phyloP scores from a whole-genome alignment of 192 early-diverging fungal genomes.

The Backusella westeae region DNA sequence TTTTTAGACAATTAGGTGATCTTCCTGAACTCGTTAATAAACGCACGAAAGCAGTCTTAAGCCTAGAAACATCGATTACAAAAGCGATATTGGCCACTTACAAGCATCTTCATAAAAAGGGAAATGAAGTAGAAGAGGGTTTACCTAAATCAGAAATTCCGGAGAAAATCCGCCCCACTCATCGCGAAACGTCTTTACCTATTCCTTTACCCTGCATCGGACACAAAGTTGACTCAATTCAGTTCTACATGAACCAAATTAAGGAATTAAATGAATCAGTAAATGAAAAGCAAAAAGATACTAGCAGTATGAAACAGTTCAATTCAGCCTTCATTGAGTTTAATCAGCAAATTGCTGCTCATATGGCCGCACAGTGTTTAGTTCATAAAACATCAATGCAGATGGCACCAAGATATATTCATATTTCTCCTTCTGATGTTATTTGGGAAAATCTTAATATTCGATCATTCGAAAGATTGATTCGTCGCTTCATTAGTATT shows the following conservation, averaged over 20 bases:
- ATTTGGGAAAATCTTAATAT: slow-evolving; percentile 81
- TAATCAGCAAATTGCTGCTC: slow-evolving; percentile 67
- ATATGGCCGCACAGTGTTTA: slow-evolving; percentile 71
- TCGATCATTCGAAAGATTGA: slow-evolving; percentile 44
- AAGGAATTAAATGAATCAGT: slow-evolving; percentile 48
- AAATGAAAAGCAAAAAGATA: slow-evolving; percentile 29
- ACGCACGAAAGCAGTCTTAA: slow-evolving; percentile 45
- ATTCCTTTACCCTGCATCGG: slow-evolving; percentile 48
- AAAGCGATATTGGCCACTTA: slow-evolving; percentile 42
- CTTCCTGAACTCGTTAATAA: slow-evolving; percentile 47
- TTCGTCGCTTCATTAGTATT: slow-evolving; percentile 56
- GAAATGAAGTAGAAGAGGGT: slow-evolving; percentile 17
- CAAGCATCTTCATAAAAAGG: slow-evolving; percentile 29
- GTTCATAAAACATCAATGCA: slow-evolving; percentile 57
- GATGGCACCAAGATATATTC: slow-evolving; percentile 63
- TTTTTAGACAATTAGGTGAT: slow-evolving; percentile 43
- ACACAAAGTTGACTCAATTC: slow-evolving; percentile 64
- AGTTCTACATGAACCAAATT: slow-evolving; percentile 42
- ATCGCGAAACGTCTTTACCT: slow-evolving; percentile 45
- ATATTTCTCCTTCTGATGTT: slow-evolving; percentile 71
- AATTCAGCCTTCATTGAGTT: slow-evolving; percentile 85
- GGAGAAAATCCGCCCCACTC: slow-evolving; percentile 48
- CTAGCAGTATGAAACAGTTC: slow-evolving; percentile 31
- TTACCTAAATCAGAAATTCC: slow-evolving; percentile 26
- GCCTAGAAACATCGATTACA: slow-evolving; percentile 53